Percentiles rank a stretch among this genome's conserved stretches.
Conservation (phyloP, 2,329 filamentous ascomycete species). For the Apiospora sp. region DNA sequence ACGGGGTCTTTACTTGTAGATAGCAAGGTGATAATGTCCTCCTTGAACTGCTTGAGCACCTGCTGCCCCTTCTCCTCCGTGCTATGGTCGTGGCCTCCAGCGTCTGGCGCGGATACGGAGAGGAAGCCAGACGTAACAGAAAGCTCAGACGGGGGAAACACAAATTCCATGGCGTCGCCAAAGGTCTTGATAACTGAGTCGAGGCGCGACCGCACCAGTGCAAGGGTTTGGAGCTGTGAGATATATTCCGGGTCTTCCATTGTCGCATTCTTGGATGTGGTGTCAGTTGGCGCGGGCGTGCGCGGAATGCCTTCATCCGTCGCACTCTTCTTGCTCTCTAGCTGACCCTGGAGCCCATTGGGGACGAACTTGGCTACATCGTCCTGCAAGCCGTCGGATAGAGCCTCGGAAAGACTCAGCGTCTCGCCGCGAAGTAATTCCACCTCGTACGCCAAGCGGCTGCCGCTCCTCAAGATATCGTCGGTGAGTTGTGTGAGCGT, state of each 20-base stretch:
- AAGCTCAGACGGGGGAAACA: constrained; percentile 85
- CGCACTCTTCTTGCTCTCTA: constrained; percentile 35
- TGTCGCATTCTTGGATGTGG: constrained; percentile 31
- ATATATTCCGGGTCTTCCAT: constrained; percentile 68
- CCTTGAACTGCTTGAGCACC: constrained; percentile 73
- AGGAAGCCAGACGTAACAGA: constrained; percentile 87
- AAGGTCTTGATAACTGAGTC: constrained; percentile 92
- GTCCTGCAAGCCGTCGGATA: constrained; percentile 74
- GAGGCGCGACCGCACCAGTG: constrained; percentile 81
- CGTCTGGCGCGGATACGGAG: constrained; percentile 86
- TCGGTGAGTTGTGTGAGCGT: constrained; percentile 90
- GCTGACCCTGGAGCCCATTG: constrained; percentile 49
- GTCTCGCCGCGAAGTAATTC: constrained; percentile 92
- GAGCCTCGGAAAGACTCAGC: constrained; percentile 77
- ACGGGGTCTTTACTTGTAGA: constrained; percentile 63
- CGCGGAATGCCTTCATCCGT: constrained; percentile 30
- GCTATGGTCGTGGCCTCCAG: constrained; percentile 66
- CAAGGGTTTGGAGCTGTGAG: constrained; percentile 81
- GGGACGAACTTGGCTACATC: constrained; percentile 80
- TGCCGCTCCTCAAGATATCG: constrained; percentile 90
- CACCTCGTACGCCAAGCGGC: constrained; percentile 90
- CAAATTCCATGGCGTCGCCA: constrained; percentile 95
- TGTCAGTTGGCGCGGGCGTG: constrained; percentile 30
- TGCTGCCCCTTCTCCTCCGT: constrained; percentile 89
- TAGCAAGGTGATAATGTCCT: constrained; percentile 76